These are phyloP conservation scores for Suhomyces anneliseae DNA, from an alignment of 1,139 yeast genomes.

Conservation along the genomic window DNA sequence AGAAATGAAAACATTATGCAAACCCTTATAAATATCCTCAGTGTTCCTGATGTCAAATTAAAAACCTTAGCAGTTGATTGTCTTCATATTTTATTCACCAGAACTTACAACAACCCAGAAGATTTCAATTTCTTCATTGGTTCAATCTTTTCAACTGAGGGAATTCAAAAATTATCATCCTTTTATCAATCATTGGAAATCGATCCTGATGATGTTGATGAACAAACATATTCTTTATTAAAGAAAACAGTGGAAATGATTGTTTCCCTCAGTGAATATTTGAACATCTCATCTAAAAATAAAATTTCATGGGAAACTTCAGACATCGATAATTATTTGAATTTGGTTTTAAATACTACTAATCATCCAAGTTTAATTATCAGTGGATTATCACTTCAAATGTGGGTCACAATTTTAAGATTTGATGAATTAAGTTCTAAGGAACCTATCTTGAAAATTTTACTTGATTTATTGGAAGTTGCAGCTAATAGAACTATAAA, in stretches of 20 bases:
- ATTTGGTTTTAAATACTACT: conserved; percentile 76
- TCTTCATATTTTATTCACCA: conserved; percentile 81
- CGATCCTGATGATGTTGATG: conserved; percentile 79
- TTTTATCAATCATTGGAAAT: conserved; percentile 64
- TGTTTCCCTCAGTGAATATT: conserved; percentile 80
- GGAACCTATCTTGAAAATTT: conserved; percentile 48
- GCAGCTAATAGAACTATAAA: conserved; percentile 79
- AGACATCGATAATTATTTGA: conserved; percentile 64
- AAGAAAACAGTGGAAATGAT: conserved; percentile 94
- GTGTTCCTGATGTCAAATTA: conserved; percentile 61
- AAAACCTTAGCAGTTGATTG: conserved; percentile 89
- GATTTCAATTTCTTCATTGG: conserved; percentile 84
- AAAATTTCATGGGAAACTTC: conserved; percentile 49
- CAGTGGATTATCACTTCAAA: conserved; percentile 85
- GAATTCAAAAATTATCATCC: conserved; percentile 62
- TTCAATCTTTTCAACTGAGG: conserved; percentile 70
- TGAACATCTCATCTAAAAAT: conserved; percentile 47
- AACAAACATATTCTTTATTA: conserved; percentile 69
- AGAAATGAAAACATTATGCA: conserved; percentile 65
- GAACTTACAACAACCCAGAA: conserved; percentile 66
- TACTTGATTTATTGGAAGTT: conserved; percentile 70
- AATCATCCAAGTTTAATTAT: conserved; percentile 84
- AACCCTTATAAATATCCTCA: conserved; percentile 61
- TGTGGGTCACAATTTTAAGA: conserved; percentile 91
- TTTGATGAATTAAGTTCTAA: conserved; percentile 68